phyloP scores from a whole-genome alignment of 495 filamentous ascomycete genomes.

The Aspergillus biplanus region DNA sequence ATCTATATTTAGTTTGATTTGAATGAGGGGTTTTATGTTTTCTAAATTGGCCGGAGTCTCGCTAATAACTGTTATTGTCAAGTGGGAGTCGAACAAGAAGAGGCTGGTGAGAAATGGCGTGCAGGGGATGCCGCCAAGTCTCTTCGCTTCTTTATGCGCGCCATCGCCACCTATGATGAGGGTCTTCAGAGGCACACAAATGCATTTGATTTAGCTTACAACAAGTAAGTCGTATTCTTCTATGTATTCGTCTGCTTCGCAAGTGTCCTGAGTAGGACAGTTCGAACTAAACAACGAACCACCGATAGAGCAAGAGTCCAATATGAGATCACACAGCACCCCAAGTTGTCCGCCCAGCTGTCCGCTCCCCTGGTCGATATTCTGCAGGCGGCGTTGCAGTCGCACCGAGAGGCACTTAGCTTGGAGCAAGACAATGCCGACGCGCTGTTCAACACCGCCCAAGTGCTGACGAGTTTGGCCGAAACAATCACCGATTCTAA shows the following conservation, averaged over 20 bases:
- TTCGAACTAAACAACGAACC: background rate
- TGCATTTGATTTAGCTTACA: conserved; percentile 73
- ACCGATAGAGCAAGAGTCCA: conserved; percentile 60
- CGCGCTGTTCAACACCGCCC: conserved; percentile 69
- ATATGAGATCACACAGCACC: conserved; percentile 67
- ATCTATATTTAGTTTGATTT: background rate
- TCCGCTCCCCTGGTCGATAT: conserved; percentile 53
- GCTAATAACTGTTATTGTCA: conserved; percentile 5
- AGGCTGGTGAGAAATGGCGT: conserved; percentile 74
- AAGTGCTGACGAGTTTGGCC: conserved; percentile 66
- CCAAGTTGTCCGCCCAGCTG: conserved; percentile 57
- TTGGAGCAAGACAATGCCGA: conserved; percentile 66
- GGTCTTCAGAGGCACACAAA: conserved; percentile 58
- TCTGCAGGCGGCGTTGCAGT: conserved; percentile 59
- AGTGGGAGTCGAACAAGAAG: conserved; percentile 71
- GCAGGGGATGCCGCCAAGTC: conserved; percentile 72
- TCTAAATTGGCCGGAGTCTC: background rate
- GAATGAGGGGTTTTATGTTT: background rate
- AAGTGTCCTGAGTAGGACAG: background rate
- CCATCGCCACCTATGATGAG: conserved; percentile 66
- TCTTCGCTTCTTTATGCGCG: conserved; percentile 66
- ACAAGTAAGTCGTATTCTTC: conserved; percentile 55
- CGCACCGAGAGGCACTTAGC: conserved; percentile 60
- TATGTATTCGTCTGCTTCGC: background rate
- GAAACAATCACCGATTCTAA: conserved; percentile 58